These are phyloP conservation scores for Acer yangbiense DNA, from an alignment of 345 rosid genomes.

Conservation along the genomic window DNA sequence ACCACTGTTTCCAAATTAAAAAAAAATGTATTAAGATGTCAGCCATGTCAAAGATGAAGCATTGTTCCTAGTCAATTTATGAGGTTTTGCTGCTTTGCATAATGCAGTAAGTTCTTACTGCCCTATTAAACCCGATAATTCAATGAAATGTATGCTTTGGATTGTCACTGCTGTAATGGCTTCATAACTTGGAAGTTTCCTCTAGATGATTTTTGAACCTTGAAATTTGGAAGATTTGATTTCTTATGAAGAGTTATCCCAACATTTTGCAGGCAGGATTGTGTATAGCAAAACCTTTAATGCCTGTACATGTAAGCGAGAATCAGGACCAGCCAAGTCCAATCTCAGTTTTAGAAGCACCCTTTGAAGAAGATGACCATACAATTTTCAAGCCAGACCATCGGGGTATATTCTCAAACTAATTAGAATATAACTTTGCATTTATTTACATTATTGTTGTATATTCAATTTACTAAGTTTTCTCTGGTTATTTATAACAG, in stretches of 20 bases:
- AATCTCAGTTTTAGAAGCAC: constrained; percentile 74
- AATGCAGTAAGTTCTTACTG: neutral
- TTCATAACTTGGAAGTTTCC: neutral
- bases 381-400: constrained; percentile 36
- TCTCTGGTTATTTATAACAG: constrained; percentile 32
- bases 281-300: constrained; percentile 43
- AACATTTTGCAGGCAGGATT: constrained; percentile 51
- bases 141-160: neutral
- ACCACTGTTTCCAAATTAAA: neutral
- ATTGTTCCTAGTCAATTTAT: neutral
- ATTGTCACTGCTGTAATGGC: neutral
- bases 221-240: constrained; percentile 6
- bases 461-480: neutral
- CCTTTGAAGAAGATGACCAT: constrained; percentile 69
- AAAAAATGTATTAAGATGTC: neutral
- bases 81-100: neutral
- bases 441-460: neutral
- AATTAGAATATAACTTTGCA: neutral
- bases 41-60: constrained; percentile 7
- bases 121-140: neutral
- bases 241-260: constrained; percentile 17
- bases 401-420: constrained; percentile 38
- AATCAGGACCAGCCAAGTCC: constrained; percentile 98
- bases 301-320: constrained; percentile 44
- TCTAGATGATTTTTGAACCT: neutral